Base-by-base conservation (phyloP, 345 rosid species). In the Rhizophora apiculata region DNA sequence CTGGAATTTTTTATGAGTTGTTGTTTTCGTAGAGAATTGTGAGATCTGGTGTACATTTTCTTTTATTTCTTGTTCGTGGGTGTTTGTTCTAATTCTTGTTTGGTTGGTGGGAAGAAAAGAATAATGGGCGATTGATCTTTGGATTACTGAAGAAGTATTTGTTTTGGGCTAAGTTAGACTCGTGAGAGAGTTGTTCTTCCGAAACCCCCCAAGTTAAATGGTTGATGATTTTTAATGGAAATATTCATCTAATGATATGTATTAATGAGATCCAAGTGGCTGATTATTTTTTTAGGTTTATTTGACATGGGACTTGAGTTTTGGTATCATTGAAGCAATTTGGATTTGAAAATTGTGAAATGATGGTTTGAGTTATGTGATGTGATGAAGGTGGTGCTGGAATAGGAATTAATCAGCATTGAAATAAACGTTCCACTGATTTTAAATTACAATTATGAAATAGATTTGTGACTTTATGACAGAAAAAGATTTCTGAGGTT, bases 11-110 rank as follows among this genome's bases (percentile, higher is more conserved):
- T 39, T n/a, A 2, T 24, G 3, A 19, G 20, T 8, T 34, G 24
- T 31, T 9, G 8, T 43, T 57, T 72, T 36, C 63, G 36, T 11
- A 64, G 34, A 61, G 22, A 55, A 60, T 53, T 36, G 30, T 49
- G 75, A 68, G 81, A 84, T 83, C 82, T 72, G 72, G 36, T 34
- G 59, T n/a, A 11, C 58, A 71, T 52, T 62, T 36, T 61, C 21
- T 59, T 8, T 15, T 60, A 10, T 20, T 36, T 31, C 1, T 60
- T 52, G 55, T 54, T 30, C 31, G 20, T 37, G 62, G 48, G 43
- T 16, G 4, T 46, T 46, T 54, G 24, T 55, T 75, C 24, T 19
- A 48, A 6, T 30, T 24, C 52, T 29, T 19, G 56, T 56, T 56
- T 56, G 29, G 11, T 55, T 53, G 26, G 20, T 39, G 18, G 19